Base-by-base conservation (phyloP, 441 rosid species). In the Adansonia gregorii region DNA sequence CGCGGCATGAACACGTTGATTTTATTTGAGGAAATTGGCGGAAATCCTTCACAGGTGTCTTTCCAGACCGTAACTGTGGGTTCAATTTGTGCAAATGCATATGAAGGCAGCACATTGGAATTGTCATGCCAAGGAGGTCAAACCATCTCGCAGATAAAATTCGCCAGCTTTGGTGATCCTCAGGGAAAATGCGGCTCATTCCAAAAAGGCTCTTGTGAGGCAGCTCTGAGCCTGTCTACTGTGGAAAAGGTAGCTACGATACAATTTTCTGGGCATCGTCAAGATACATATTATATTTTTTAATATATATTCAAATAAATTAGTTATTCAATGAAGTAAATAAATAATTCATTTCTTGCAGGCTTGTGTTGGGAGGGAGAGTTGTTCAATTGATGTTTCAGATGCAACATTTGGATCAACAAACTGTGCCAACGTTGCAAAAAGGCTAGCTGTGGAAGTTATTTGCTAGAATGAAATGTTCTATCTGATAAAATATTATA, bases 21-120 rank as follows among this genome's bases (percentile, higher is more conserved):
- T n/a, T 51, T 86, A 8, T 88, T 87, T 17, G 88, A 90, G 75
- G 93, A 90, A 78, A 71, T 87, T 17, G 89, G 90, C 0, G 92
- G 90, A 35, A 66, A 84, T 6, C 89, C 87, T 4, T 68, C 79
- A 45, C 65, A 20, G 17, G 84, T 85, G 20, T 79, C 75, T 15
- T 76, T 90, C 80, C 81, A 84, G 27, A 88, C 89, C 2, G 74
- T 86, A 12, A 87, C 85, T 7, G 70, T 74, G 0, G 88, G 87
- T 49, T 81, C 74, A 3, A 82, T 77, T 20, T 87, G 92, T 70
- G 92, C 82, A 8, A 60, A 64, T 54, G 86, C 65, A 24, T 55
- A 80, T 31, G 84, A 86, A 45, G 71, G 79, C 56, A 78, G 58
- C 78, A 60, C 75, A 2, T 45, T 87, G 81, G 81, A 85, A 60